Conservation (phyloP, 23 red algal species). For the Gracilariopsis chorda region DNA sequence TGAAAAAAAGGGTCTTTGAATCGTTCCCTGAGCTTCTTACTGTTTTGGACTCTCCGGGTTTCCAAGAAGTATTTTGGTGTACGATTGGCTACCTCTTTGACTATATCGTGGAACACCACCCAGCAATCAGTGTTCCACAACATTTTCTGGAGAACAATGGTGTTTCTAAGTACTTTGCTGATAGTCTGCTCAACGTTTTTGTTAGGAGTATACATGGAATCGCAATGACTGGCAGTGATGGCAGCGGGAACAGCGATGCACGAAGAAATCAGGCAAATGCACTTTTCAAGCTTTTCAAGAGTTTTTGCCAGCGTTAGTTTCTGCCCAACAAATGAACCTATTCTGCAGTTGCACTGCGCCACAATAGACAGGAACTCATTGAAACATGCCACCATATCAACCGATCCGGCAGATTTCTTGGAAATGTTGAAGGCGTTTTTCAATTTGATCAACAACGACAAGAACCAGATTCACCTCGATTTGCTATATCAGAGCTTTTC, state of each 20-base stretch:
- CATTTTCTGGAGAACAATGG: constrained; percentile 87
- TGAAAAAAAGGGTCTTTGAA: constrained; percentile 90
- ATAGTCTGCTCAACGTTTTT: constrained; percentile 90
- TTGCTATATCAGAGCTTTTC: constrained; percentile 85
- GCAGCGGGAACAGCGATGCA: neutral
- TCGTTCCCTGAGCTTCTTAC: constrained; percentile 94
- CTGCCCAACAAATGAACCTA: constrained; percentile 88
- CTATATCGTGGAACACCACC: constrained; percentile 70
- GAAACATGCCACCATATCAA: constrained; percentile 37
- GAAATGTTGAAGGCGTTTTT: constrained; percentile 90
- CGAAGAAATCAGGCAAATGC: constrained; percentile 18
- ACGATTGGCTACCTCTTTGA: constrained; percentile 78
- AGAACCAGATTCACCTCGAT: constrained; percentile 70
- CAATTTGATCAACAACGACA: constrained; percentile 81
- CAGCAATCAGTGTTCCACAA: constrained; percentile 85
- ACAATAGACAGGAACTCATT: constrained; percentile 80
- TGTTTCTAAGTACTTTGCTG: constrained; percentile 92
- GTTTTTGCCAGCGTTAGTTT: constrained; percentile 91
- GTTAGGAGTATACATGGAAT: constrained; percentile 55
- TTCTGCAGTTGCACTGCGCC: constrained; percentile 69
- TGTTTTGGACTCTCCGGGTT: constrained; percentile 75
- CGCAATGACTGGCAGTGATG: neutral
- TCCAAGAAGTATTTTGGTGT: constrained; percentile 88
- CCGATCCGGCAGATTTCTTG: constrained; percentile 70
- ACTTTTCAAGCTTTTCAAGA: constrained; percentile 80